Evolutionary conservation across 257 asterid genomes (phyloP), one percentile per base, ranked within the genome.

Genomic region (Cinchona pubescens): DNA sequence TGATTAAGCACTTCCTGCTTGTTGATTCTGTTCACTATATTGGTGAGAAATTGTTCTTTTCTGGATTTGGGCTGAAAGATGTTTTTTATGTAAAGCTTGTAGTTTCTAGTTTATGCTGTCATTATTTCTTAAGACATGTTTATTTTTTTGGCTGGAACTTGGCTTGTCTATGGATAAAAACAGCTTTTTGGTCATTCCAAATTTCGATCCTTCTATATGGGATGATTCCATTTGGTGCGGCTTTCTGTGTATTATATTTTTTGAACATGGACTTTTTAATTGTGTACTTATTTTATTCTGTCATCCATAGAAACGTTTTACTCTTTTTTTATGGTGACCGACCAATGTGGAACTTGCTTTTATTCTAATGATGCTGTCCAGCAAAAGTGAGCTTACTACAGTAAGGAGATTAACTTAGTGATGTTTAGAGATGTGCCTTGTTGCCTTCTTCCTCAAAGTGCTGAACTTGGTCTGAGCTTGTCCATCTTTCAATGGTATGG

Each of bases 391-490:
- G 34, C 64, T 65, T 51, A 48, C 49, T 48, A n/a, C n/a, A n/a
- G n/a, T n/a, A n/a, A n/a, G 75, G 30, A 67, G 69, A 67, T 56
- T 45, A 29, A 45, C 48, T 68, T 37, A 30, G 30, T 43, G 40
- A 51, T 48, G 34, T 40, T 43, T 23, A 30, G 29, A 49, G 7
- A 34, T 35, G 37, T 46, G 73, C 42, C n/a, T 58, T 32, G 32
- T 70, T 64, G n/a, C n/a, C n/a, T n/a, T n/a, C n/a, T n/a, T n/a
- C 63, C 25, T 32, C 21, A 19, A 21, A 51, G 10, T 71, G 48
- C 51, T 35, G 34, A 45, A 27, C 35, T 29, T 27, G 58, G 65
- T 51, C 35, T 67, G 74, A 67, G 61, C 46, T 75, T 23, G 73
- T 46, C 66, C 58, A 2, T 51, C 40, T 34, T 49, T 51, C 40